Base-by-base conservation (phyloP, 257 asterid species). In the Nicotiana noctiflora region DNA sequence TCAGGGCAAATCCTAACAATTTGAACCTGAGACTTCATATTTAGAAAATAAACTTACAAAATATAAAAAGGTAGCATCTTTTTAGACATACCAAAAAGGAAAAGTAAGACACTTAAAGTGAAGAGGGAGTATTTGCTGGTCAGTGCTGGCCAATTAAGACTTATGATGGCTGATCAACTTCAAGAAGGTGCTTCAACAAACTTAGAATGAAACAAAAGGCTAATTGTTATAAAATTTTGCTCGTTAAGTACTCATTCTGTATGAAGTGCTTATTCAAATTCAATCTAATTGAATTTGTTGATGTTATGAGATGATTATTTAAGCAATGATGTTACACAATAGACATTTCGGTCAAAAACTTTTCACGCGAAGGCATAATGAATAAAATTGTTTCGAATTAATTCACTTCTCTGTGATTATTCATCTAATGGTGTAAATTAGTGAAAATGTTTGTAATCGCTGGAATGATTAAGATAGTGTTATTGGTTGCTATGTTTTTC, bases 201-300 rank as follows among this genome's bases (percentile, higher is more conserved):
- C 40, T 8, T 31, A 68, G 56, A 40, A 40, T 68, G 76, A 4
- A 11, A 10, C 19, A 18, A 5, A n/a, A 9, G 31, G 76, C 32
- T 40, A n/a, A 68, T 76, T 19, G 46, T 70, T 83, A 74, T 89
- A 68, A 75, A 57, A 82, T 76, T 46, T 65, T 44, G 61, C 15
- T 37, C 75, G 15, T 79, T 66, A 80, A 67, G 6, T 53, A 61
- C 83, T 49, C 75, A 66, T 1, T 55, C 19, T 11, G n/a, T 68
- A 68, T 68, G 32, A 40, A 46, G n/a, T 11, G 76, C 56, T 40
- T 68, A 10, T 19, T 68, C n/a, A 19, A 2, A 68, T 37, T 4
- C 56, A 40, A 68, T 11, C n/a, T 40, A 40, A 1, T 68, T 68
- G 4, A 66, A 51, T 66, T 66, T 32, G n/a, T 66, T 66, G 29